Percentiles rank a stretch among this genome's conserved stretches.
phyloP scores from a whole-genome alignment of 208 protist genomes.

The Leptomonas pyrrhocoris region DNA sequence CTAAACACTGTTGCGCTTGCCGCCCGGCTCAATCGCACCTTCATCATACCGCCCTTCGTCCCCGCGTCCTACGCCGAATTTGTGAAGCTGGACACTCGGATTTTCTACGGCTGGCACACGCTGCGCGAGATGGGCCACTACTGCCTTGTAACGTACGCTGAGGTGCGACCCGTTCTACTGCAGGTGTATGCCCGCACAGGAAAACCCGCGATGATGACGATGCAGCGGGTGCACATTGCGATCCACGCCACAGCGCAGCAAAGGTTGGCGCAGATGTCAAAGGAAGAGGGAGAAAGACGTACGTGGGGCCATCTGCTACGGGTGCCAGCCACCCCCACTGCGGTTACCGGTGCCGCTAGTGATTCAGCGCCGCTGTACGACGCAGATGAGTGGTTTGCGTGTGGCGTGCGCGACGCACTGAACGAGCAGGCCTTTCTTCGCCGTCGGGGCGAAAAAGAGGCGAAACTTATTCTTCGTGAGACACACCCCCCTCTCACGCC shows the following conservation, averaged over 20 bases:
- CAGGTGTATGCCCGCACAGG: background rate
- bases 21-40: slow-evolving; percentile 14
- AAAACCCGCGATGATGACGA: background rate
- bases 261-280: background rate
- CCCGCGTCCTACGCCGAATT: background rate
- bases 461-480: background rate
- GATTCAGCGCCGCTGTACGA: slow-evolving; percentile 1
- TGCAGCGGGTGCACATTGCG: slow-evolving; percentile 5
- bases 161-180: slow-evolving; percentile 11
- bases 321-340: background rate
- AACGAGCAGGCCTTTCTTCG: background rate
- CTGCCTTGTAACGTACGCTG: slow-evolving; percentile 23
- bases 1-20: slow-evolving; percentile 24
- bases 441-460: background rate
- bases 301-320: slow-evolving; percentile 9
- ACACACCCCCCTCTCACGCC: background rate
- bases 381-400: slow-evolving; percentile 25
- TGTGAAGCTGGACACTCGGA: slow-evolving; percentile 11
- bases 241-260: background rate
- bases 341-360: too few species aligned
- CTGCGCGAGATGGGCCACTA: slow-evolving; percentile 17
- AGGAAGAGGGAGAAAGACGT: background rate
- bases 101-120: slow-evolving; percentile 27
- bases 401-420: background rate
- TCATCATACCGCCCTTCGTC: slow-evolving; percentile 21